These are phyloP conservation scores for Trametes sp. DNA, from an alignment of 1,284 basidiomycete genomes.

Conservation along the genomic window DNA sequence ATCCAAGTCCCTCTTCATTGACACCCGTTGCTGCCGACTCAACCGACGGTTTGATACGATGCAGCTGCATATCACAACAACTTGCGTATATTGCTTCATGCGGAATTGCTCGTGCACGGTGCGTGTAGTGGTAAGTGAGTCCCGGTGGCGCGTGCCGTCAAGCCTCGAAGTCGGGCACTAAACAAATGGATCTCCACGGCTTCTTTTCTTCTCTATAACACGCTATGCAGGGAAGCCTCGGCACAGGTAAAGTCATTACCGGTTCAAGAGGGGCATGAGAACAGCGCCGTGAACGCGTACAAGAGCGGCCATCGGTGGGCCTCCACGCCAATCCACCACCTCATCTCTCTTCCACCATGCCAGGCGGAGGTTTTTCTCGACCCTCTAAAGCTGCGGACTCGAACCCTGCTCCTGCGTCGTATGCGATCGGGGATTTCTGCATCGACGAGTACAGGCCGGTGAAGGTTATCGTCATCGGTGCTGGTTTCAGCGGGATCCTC, in stretches of 20 bases:
- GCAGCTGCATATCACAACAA: too few species aligned
- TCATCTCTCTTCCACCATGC: not conserved
- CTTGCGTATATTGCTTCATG: too few species aligned
- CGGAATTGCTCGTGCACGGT: too few species aligned
- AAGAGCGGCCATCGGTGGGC: not conserved
- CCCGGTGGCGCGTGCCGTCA: too few species aligned
- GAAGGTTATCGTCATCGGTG: conserved; percentile 58
- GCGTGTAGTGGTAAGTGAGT: too few species aligned
- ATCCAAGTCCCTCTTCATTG: too few species aligned
- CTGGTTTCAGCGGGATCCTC: conserved; percentile 62
- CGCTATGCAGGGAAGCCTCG: not conserved
- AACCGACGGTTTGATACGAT: too few species aligned
- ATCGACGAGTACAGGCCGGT: conserved; percentile 59
- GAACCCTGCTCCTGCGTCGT: not conserved
- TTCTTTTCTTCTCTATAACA: not conserved
- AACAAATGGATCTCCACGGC: too few species aligned
- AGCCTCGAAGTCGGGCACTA: too few species aligned
- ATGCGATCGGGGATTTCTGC: conserved; percentile 40
- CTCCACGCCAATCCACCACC: not conserved
- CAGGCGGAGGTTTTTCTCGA: conserved; percentile 10
- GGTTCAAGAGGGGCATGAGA: not conserved
- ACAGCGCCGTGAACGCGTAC: not conserved
- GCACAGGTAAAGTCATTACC: not conserved
- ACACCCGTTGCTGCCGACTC: too few species aligned
- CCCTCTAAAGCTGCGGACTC: not conserved